phyloP scores from a whole-genome alignment of 495 filamentous ascomycete species.

The Aspergillus homomorphus region DNA sequence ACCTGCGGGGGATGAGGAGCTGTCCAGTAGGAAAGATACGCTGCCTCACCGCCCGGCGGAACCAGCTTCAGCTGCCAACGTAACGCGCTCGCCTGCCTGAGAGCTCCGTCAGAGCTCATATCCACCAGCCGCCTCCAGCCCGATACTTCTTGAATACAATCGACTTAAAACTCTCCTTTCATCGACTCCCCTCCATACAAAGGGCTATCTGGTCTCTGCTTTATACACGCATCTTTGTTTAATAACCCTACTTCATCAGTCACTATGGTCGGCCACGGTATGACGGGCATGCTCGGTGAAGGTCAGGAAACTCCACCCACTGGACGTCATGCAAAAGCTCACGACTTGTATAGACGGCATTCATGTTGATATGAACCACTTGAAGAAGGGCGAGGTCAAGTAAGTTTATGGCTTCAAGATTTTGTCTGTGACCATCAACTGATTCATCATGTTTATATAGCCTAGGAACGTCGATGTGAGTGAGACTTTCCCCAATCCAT shows the following conservation, averaged over 20 bases:
- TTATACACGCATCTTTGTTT: not conserved
- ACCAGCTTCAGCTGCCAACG: conserved; percentile 37
- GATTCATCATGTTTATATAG: conserved; percentile 36
- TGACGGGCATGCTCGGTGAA: conserved; percentile 68
- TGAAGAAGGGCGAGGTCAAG: conserved; percentile 91
- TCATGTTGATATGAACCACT: conserved; percentile 94
- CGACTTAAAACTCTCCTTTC: conserved; percentile 8
- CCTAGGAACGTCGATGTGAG: conserved; percentile 97
- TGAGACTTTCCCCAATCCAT: conserved; percentile 4
- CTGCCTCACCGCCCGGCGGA: conserved; percentile 41
- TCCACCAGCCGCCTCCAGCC: conserved; percentile 15
- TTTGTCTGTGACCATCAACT: not conserved
- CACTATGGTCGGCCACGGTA: conserved; percentile 49
- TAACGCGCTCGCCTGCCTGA: conserved; percentile 24
- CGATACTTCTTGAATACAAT: conserved; percentile 12
- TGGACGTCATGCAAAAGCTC: conserved; percentile 18
- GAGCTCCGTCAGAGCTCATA: conserved; percentile 34
- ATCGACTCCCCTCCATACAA: not conserved
- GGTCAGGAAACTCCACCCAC: conserved; percentile 46
- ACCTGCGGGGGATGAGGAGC: conserved; percentile 26
- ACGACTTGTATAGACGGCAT: conserved; percentile 75
- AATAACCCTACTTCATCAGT: conserved; percentile 1
- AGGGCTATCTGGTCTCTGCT: not conserved
- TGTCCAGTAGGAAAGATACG: conserved; percentile 23
- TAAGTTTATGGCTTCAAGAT: conserved; percentile 42